Evolutionary conservation across 305 asterid genomes (phyloP), one percentile per base, ranked within the genome.

Genomic region (Fraxinus nigra): DNA sequence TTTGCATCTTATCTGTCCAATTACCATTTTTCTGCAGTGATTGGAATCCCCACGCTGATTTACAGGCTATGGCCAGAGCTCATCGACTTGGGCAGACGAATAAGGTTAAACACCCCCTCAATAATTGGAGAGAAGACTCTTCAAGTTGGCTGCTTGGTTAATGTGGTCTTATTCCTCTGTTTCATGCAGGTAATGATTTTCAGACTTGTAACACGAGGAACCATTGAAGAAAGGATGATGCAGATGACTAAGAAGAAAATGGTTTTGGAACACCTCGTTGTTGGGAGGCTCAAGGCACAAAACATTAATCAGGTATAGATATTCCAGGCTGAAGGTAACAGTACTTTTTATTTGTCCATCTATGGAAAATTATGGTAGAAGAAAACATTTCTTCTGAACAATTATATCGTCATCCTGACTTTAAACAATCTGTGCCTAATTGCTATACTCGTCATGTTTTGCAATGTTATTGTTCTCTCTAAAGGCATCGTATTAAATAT

Each of bases 61-160:
- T 96, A 86, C 99, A 96, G 92, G 99, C 98, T 82, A 96, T 96
- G 99, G 99, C 99, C 78, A 93, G 99, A 87, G 98, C 99, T 82
- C 99, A 96, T 85, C 97, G 98, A 81, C 98, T 96, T 84, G 99
- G 99, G 81, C 99, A 96, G 86, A 94, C 97, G 77, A 94, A 94
- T 87, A 96, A 93, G 99, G 98, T 95, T 77, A 59, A 38, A 81
- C 51, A 76, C 82, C 61, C 22, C 20, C 75, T 13, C 75, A 69
- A 4, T 28, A 69, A 30, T 77, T 84, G 77, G 69, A 35, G 81
- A 84, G 81, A 76, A 81, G 81, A 46, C 51, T 76, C 82, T 85
- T 80, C 26, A 26, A n/a, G 24, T 54, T 54, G 65, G 65, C 74
- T 86, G 72, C 82, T 78, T 77, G 78, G 51, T 80, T 72, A 65